Conservation (phyloP, 2,329 filamentous ascomycete species). For the Plectosphaerella plurivora region DNA sequence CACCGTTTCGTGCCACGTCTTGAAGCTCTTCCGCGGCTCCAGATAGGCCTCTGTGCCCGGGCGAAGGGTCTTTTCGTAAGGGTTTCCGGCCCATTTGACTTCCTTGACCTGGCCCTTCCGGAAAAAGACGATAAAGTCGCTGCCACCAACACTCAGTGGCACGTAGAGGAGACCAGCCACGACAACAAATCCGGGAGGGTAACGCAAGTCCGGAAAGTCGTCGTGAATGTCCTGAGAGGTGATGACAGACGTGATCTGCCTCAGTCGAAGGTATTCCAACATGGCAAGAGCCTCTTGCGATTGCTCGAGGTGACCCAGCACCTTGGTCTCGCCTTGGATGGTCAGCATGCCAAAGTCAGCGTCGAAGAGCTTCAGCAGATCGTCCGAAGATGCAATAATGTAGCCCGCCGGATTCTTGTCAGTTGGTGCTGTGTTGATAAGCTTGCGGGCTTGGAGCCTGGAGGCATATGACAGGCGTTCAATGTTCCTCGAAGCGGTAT, state of each 20-base stretch:
- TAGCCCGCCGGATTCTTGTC: conserved; percentile 82
- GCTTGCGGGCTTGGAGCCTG: conserved; percentile 76
- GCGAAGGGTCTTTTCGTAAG: conserved; percentile 73
- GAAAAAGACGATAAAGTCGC: conserved; percentile 89
- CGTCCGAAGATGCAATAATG: conserved; percentile 84
- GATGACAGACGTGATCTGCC: conserved; percentile 68
- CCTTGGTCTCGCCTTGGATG: conserved; percentile 84
- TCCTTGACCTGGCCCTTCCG: conserved; percentile 70
- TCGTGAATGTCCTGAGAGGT: conserved; percentile 70
- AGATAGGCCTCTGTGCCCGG: conserved; percentile 69
- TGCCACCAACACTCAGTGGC: conserved; percentile 69
- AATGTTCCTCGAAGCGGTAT: conserved; percentile 82
- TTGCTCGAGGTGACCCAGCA: conserved; percentile 69
- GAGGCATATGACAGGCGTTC: conserved; percentile 84
- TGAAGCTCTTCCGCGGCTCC: conserved; percentile 76
- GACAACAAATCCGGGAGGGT: conserved; percentile 71
- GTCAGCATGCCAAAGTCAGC: conserved; percentile 83
- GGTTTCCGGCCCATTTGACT: conserved; percentile 83
- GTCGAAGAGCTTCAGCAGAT: conserved; percentile 77
- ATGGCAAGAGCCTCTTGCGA: conserved; percentile 80
- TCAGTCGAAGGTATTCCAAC: conserved; percentile 78
- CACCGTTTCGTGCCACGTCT: conserved; percentile 75
- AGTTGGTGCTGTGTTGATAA: conserved; percentile 81
- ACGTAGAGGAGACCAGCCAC: conserved; percentile 80
- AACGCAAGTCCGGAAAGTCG: conserved; percentile 79